Conservation (phyloP, 805 yeast genomes). For the Kazachstania viticola region DNA sequence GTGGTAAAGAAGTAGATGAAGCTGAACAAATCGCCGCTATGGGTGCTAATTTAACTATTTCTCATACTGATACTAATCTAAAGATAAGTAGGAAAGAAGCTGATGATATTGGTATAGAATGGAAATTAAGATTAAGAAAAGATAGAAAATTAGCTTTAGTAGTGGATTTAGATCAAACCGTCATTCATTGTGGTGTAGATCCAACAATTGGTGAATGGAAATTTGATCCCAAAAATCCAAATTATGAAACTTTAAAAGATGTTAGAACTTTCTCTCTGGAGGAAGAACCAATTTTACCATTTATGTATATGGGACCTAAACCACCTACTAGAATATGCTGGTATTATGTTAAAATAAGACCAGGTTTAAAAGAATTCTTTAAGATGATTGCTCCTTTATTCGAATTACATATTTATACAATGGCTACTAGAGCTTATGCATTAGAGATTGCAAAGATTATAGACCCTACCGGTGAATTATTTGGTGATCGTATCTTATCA, state of each 20-base stretch:
- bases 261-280: constrained; percentile 67
- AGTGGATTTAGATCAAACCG: constrained; percentile 94
- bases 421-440: constrained; percentile 96
- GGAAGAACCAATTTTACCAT: constrained; percentile 55
- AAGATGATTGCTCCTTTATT: constrained; percentile 49
- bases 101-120: constrained; percentile 58
- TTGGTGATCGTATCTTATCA: constrained; percentile 84
- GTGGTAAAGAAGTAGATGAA: constrained; percentile 71
- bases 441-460: constrained; percentile 78
- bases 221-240: constrained; percentile 72
- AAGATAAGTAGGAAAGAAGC: constrained; percentile 84
- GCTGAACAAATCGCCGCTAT: constrained; percentile 66
- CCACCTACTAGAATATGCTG: constrained; percentile 55
- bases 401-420: constrained; percentile 91
- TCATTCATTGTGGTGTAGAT: constrained; percentile 94
- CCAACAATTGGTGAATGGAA: constrained; percentile 97
- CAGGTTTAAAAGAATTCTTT: constrained; percentile 71
- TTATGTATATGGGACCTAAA: constrained; percentile 46
- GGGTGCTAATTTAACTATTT: constrained; percentile 43
- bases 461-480: constrained; percentile 77
- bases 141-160: constrained; percentile 73
- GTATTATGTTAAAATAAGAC: constrained; percentile 88
- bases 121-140: constrained; percentile 47
- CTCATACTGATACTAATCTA: constrained; percentile 77
- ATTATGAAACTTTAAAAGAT: constrained; percentile 73